phyloP scores from a whole-genome alignment of 192 early-diverging fungal species.

The Entrophospora sp. region DNA sequence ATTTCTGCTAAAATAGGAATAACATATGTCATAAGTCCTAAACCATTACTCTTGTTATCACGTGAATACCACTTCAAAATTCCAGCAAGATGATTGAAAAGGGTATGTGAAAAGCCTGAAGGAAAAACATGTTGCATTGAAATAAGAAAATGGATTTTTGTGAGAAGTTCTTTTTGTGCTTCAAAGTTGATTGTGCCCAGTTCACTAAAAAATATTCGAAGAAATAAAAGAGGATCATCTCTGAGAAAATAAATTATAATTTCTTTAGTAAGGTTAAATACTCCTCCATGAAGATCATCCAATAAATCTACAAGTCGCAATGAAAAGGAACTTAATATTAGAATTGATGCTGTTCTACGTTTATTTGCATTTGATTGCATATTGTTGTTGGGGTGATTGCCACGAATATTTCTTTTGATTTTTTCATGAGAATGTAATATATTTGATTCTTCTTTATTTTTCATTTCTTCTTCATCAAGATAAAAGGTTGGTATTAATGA shows the following conservation, averaged over 20 bases:
- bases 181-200: conserved; percentile 30
- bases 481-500: conserved; percentile 40
- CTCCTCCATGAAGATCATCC: conserved; percentile 40
- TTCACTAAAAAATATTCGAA: conserved; percentile 43
- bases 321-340: conserved; percentile 34
- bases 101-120: conserved; percentile 37
- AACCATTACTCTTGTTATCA: conserved; percentile 30
- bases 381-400: neutral
- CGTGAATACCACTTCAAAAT: conserved; percentile 47
- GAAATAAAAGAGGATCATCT: conserved; percentile 46
- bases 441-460: conserved; percentile 16
- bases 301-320: conserved; percentile 40
- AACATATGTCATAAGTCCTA: conserved; percentile 30
- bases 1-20: conserved; percentile 43
- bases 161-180: conserved; percentile 30
- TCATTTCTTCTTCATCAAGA: conserved; percentile 36
- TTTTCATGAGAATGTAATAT: neutral
- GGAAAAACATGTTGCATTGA: conserved; percentile 40
- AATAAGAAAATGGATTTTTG: conserved; percentile 35
- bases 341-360: conserved; percentile 29
- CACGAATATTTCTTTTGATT: neutral
- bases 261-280: conserved; percentile 32
- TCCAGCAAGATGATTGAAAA: conserved; percentile 49
- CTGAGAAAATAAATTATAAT: conserved; percentile 39
- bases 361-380: conserved; percentile 16